Evolutionary conservation across 1,284 basidiomycete species (phyloP), one percentile per base, ranked within the genome.

Genomic region (Melampsora americana): DNA sequence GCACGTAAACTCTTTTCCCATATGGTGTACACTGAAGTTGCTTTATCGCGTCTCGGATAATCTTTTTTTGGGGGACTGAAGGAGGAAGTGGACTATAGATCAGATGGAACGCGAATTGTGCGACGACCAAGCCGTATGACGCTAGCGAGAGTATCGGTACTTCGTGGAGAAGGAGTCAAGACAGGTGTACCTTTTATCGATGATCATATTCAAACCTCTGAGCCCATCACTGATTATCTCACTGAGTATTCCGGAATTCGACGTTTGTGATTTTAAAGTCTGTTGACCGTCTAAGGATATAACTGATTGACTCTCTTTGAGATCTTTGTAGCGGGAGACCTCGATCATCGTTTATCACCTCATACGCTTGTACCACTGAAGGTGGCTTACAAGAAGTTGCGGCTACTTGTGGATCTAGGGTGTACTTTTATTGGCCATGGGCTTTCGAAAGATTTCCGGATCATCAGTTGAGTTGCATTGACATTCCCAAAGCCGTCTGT

Each of bases 391-490:
- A 98, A 98, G 86, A 99, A 99, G 83, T 85, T 99, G n/a, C 88
- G 95, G 1, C 83, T 96, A 48, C 86, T 99, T 2, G 94, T 99
- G 11, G 95, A 99, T 81, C 86, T 90, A 26, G 95, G 95, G 6
- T 99, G 96, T 81, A 90, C 95, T 78, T 99, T 99, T 81, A 92
- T 99, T 73, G 96, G 96, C 0, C 95, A 99, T 80, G 96, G 96
- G 0, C 87, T 99, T n/a, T 91, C 92, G n/a, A 98, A 98, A 82
- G 96, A 99, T 83, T 98, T 99, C 84, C 88, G 96, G 14, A 99
- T 96, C 77, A 98, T 99, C 85, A 99, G 93, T 95, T 79, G n/a
- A 81, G 92, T 85, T 32, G 16, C n/a, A 26, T 48, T 7, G 2
- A 64, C 20, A 26, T 59, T 11, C 4, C 20, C 12, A 35, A 28